Evolutionary conservation across 106 monocot genomes (phyloP).

Genomic region (Amphibolis antarctica): DNA sequence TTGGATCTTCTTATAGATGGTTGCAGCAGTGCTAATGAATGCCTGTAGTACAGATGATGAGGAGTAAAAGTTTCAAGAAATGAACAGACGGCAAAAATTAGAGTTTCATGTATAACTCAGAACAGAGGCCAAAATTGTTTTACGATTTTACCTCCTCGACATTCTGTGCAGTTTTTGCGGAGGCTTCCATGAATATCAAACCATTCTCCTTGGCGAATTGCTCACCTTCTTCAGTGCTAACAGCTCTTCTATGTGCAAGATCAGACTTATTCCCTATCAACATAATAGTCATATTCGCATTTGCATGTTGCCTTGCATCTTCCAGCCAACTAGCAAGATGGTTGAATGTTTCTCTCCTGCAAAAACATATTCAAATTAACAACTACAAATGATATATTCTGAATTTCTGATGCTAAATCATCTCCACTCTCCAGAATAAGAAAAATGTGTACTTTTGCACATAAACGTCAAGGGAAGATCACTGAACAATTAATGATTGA

Average conservation of each 20-base stretch:
- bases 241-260: slow-evolving; percentile 18
- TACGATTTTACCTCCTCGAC: slow-evolving; percentile 15
- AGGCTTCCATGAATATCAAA: slow-evolving; percentile 17
- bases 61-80: neutral
- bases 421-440: neutral
- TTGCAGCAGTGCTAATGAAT: slow-evolving; percentile 56
- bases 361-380: neutral
- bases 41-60: slow-evolving; percentile 23
- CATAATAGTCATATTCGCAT: slow-evolving; percentile 16
- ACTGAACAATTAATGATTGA: too few relatives aligned
- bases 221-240: slow-evolving; percentile 19
- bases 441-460: too few relatives aligned
- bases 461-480: too few relatives aligned
- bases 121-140: neutral
- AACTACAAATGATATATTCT: neutral
- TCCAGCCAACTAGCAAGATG: slow-evolving; percentile 19
- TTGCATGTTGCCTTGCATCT: slow-evolving; percentile 19
- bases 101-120: neutral
- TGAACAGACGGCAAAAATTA: too few relatives aligned
- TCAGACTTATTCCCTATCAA: slow-evolving; percentile 19
- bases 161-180: slow-evolving; percentile 20
- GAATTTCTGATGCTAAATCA: neutral
- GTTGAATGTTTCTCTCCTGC: slow-evolving; percentile 21
- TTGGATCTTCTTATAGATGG: slow-evolving; percentile 77
- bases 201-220: slow-evolving; percentile 15